phyloP scores from a whole-genome alignment of 2,329 filamentous ascomycete genomes.

The Xylariomycetidae sp. region DNA sequence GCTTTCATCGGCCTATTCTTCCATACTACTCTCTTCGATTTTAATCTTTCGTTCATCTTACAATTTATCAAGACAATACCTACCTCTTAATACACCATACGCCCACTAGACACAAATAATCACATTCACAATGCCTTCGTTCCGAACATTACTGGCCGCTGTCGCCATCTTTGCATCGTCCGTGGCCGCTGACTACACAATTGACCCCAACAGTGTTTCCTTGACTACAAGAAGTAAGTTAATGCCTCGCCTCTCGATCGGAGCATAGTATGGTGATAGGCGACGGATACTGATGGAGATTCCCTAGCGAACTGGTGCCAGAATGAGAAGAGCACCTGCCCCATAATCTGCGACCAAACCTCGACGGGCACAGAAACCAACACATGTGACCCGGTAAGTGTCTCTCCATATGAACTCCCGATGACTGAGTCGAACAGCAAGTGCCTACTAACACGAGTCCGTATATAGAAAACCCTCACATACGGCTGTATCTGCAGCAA shows the following conservation, averaged over 20 bases:
- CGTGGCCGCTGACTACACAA: conserved; percentile 53
- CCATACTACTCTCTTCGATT: neutral
- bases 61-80: conserved; percentile 2
- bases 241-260: neutral
- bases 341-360: conserved; percentile 64
- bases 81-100: conserved; percentile 5
- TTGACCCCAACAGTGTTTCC: conserved; percentile 59
- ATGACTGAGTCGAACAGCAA: neutral
- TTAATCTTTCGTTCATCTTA: conserved; percentile 1
- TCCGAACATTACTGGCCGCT: conserved; percentile 50
- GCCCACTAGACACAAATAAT: conserved; percentile 3
- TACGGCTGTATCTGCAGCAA: conserved; percentile 71
- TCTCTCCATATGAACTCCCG: neutral
- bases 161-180: conserved; percentile 48
- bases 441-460: conserved; percentile 8
- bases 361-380: conserved; percentile 52
- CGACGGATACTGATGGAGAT: conserved; percentile 1
- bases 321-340: conserved; percentile 60
- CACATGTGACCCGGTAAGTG: conserved; percentile 60
- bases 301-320: conserved; percentile 56
- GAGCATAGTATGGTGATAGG: conserved; percentile 8
- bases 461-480: conserved; percentile 48
- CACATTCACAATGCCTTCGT: conserved; percentile 45
- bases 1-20: neutral
- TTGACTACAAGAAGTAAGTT: conserved; percentile 47